Base-by-base conservation (phyloP, 2,329 filamentous ascomycete genomes). In the Arthrobotrys sphaeroides region DNA sequence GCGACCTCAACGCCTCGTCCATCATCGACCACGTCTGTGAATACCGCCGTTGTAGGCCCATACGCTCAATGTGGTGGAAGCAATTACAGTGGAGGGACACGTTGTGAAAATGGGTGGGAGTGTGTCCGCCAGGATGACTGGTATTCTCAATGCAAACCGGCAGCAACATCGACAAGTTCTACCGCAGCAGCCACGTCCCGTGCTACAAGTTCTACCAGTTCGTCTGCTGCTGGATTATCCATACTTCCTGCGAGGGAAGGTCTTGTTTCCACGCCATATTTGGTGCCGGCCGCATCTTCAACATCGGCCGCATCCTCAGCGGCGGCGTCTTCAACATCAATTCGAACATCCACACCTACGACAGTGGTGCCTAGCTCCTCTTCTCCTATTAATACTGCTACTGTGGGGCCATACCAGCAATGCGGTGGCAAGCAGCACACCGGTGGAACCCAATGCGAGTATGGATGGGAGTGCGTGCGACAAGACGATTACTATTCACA, bases 401-500 rank as follows among this genome's bases (percentile, higher is more conserved):
- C 53, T 5, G 42, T 36, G 24, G 67, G 22, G 4, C 43, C 66
- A 7, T 70, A 62, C 20, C 53, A 13, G 1, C 51, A 69, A 28
- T 69, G 65, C n/a, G 65, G 65, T 24, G 65, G 65, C 7, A 26
- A 51, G 9, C 31, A 31, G 10, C 51, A 40, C 7, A 65, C 22
- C 36, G 74, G 74, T 0, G 26, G 61, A 26, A 77, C 47, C 2
- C 7, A 22, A 12, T 77, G 74, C 20, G 49, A 40, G 6, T 55
- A 49, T 13, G 74, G 74, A 5, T 77, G 64, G 43, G 40, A 47
- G 6, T 77, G 74, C 26, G 36, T 59, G n/a, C 24, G 16, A 1
- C 59, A 55, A 16, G 68, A 64, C 20, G 69, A 73, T 13, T 77
- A 42, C 36, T 78, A 77, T 60, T 78, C 69, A 12, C 74, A 77